Conservation (phyloP, 495 filamentous ascomycete genomes). For the Podospora pseudoanserina region DNA sequence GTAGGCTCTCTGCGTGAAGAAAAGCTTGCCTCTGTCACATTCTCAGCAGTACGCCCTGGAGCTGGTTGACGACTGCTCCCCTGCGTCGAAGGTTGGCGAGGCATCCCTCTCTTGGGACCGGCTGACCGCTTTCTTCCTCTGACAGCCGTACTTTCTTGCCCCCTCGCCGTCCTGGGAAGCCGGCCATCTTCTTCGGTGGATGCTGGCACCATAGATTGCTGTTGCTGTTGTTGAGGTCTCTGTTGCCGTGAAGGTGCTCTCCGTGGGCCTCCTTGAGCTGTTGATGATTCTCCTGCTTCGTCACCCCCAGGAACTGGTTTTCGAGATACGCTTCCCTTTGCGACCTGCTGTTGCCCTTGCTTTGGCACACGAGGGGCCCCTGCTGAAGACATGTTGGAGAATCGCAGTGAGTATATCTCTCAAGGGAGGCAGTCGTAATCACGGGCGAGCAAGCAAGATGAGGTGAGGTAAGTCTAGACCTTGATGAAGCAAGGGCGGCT, state of each 20-base stretch:
- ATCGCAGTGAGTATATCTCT: neutral
- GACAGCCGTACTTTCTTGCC: neutral
- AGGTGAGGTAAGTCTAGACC: constrained; percentile 5
- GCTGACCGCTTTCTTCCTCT: neutral
- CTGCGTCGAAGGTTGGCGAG: neutral
- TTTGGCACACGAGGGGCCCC: neutral
- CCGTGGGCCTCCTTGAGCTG: neutral
- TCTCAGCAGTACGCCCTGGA: neutral
- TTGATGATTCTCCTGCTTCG: neutral
- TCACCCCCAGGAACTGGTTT: neutral
- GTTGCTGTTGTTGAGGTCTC: constrained; percentile 1
- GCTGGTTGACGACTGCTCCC: neutral
- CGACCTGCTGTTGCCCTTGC: neutral
- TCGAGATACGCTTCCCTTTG: neutral
- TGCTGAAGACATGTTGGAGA: neutral
- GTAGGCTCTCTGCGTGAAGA: neutral
- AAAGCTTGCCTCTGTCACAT: neutral
- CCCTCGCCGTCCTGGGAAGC: neutral
- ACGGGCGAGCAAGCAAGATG: neutral
- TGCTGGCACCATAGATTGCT: neutral
- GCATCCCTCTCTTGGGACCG: neutral
- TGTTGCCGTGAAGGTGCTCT: constrained; percentile 3
- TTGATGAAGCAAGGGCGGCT: neutral
- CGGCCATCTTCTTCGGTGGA: neutral
- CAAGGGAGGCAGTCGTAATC: neutral